A percentile compares a stretch with the other conserved stretches of the same genome.
Evolutionary conservation across 1,284 basidiomycete species (phyloP).

Genomic region (Vanrija sp.): DNA sequence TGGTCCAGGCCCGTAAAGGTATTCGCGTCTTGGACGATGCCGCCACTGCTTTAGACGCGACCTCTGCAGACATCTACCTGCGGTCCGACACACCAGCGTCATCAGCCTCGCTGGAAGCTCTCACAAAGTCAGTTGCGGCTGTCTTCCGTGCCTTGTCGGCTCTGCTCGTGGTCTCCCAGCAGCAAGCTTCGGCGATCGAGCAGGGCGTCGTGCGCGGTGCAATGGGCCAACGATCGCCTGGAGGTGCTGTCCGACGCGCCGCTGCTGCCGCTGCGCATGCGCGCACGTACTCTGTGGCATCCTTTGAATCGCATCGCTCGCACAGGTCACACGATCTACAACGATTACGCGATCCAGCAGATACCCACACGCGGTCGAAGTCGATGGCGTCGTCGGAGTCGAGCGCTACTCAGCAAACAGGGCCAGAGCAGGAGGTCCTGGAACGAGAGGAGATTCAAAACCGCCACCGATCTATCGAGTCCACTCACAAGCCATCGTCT

Average conservation of each 20-base stretch:
- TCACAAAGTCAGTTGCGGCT: constrained; percentile 14
- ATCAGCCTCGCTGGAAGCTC: constrained; percentile 3
- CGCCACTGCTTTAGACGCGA: constrained; percentile 13
- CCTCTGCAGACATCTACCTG: constrained; percentile 15
- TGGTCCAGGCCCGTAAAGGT: constrained; percentile 31
- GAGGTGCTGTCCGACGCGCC: neutral
- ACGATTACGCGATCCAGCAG: neutral
- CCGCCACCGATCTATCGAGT: neutral
- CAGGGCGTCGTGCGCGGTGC: constrained; percentile 28
- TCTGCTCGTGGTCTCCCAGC: constrained; percentile 28
- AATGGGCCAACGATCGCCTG: constrained; percentile 24
- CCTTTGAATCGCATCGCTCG: neutral
- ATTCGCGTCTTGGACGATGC: constrained; percentile 36
- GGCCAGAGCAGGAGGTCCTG: constrained; percentile 41
- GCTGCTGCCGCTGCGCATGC: neutral
- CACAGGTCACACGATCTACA: neutral
- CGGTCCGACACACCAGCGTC: constrained; percentile 5
- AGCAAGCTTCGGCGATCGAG: constrained; percentile 29
- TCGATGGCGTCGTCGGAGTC: constrained; percentile 7
- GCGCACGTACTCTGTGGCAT: neutral
- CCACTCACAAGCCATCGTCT: constrained; percentile 5
- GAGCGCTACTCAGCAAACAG: constrained; percentile 10
- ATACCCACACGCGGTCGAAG: neutral
- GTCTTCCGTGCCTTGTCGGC: constrained; percentile 26
- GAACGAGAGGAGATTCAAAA: constrained; percentile 26